Evolutionary conservation across 768 basidiomycete genomes (phyloP).

Genomic region (Termitomyces sp.): DNA sequence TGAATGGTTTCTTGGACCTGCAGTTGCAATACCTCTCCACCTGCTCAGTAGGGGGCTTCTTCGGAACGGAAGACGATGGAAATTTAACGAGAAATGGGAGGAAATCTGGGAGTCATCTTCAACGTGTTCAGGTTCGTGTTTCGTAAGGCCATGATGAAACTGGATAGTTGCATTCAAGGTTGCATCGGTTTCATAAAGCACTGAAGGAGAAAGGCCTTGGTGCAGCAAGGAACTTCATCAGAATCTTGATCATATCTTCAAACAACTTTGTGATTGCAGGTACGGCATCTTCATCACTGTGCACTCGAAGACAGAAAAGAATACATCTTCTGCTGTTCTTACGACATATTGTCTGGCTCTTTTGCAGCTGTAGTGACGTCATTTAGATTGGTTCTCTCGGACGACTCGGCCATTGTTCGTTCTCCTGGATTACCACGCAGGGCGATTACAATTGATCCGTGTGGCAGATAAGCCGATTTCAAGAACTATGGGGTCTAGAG

Average conservation of each 20-base stretch:
- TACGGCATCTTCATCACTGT: background rate
- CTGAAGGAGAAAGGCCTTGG: conserved; percentile 73
- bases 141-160: background rate
- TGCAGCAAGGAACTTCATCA: conserved; percentile 52
- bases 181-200: conserved; percentile 54
- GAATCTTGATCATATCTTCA: conserved; percentile 1
- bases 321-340: too few relatives aligned
- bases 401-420: too few relatives aligned
- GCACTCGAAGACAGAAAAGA: background rate
- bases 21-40: conserved; percentile 36
- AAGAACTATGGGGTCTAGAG: background rate
- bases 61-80: conserved; percentile 78
- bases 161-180: background rate
- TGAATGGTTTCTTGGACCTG: conserved; percentile 88
- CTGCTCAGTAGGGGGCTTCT: conserved; percentile 47
- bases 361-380: background rate
- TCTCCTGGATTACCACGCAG: too few relatives aligned
- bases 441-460: too few relatives aligned
- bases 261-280: background rate
- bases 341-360: too few relatives aligned
- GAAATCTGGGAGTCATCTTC: conserved; percentile 52
- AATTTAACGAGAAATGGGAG: conserved; percentile 79
- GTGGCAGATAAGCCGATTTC: too few relatives aligned
- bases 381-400: too few relatives aligned
- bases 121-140: conserved; percentile 70